A percentile compares a stretch with the other conserved stretches of the same genome.
phyloP scores from a whole-genome alignment of 169 alveolate species.

The Babesia ovata region DNA sequence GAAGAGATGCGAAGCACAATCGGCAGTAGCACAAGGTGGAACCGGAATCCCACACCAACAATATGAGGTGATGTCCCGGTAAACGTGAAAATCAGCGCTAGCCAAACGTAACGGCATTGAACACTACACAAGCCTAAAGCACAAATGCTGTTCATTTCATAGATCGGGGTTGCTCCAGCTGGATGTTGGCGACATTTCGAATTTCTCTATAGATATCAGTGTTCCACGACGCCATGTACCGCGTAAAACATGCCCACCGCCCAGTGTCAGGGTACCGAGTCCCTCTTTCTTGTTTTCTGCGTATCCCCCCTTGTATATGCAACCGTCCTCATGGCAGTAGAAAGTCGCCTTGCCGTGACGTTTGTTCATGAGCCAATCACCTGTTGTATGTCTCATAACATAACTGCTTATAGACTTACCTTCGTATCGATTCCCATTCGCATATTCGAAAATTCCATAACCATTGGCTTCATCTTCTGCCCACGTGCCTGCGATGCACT shows the following conservation, averaged over 20 bases:
- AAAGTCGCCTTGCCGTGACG: conserved; percentile 88
- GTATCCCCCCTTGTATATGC: conserved; percentile 88
- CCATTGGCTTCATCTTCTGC: conserved; percentile 95
- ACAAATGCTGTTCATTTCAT: not conserved
- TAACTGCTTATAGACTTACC: conserved; percentile 8
- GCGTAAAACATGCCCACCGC: conserved; percentile 78
- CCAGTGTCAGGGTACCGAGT: conserved; percentile 81
- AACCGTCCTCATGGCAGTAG: conserved; percentile 88
- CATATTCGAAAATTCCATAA: conserved; percentile 86
- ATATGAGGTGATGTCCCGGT: no score
- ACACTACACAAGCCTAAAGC: no score
- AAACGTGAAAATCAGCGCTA: no score
- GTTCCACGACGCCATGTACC: conserved; percentile 82
- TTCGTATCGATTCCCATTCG: conserved; percentile 91
- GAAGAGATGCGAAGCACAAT: no score
- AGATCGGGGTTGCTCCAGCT: conserved; percentile 79
- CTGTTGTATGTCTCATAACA: conserved; percentile 25
- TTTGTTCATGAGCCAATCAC: conserved; percentile 91
- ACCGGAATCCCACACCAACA: no score
- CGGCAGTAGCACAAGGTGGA: no score
- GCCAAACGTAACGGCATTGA: no score
- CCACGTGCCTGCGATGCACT: conserved; percentile 85
- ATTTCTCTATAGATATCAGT: conserved; percentile 69
- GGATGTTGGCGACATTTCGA: conserved; percentile 71
- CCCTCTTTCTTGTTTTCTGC: conserved; percentile 88